These are phyloP conservation scores for Erodium maritimum DNA, from an alignment of 345 rosid species.

Conservation along the genomic window DNA sequence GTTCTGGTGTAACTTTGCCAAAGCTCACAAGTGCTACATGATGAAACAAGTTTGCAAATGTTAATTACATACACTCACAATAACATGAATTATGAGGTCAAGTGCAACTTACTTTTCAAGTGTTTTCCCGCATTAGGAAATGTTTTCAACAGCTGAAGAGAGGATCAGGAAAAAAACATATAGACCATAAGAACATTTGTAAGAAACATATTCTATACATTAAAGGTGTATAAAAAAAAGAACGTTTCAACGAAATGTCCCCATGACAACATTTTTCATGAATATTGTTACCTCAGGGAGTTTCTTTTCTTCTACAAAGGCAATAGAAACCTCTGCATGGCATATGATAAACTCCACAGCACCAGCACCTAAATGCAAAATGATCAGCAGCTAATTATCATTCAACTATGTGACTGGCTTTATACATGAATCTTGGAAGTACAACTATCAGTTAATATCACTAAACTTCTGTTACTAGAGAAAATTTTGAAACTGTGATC, in stretches of 20 bases:
- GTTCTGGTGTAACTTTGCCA: conserved; percentile 57
- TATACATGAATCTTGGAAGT: background rate
- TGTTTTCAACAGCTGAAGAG: conserved; percentile 67
- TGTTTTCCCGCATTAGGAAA: conserved; percentile 50
- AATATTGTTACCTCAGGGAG: conserved; percentile 68
- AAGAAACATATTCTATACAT: background rate
- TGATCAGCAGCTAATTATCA: conserved; percentile 5
- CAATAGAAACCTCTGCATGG: conserved; percentile 83
- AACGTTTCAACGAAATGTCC: too few relatives aligned
- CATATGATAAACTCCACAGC: conserved; percentile 81
- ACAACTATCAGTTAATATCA: background rate
- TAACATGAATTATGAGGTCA: conserved; percentile 1
- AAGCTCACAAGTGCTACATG: conserved; percentile 87
- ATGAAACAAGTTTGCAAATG: conserved; percentile 7
- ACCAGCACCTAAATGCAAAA: conserved; percentile 55
- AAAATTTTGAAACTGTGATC: background rate
- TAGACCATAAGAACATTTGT: conserved; percentile 4
- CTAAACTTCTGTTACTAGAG: background rate
- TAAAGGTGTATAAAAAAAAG: background rate
- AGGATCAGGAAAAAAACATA: conserved; percentile 6
- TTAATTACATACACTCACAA: background rate
- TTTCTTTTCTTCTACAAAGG: conserved; percentile 83
- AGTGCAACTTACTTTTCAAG: conserved; percentile 57
- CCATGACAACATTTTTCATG: too few relatives aligned
- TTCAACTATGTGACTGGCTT: conserved; percentile 3